Conservation (phyloP, 2,329 filamentous ascomycete genomes). For the Alternaria sp. region DNA sequence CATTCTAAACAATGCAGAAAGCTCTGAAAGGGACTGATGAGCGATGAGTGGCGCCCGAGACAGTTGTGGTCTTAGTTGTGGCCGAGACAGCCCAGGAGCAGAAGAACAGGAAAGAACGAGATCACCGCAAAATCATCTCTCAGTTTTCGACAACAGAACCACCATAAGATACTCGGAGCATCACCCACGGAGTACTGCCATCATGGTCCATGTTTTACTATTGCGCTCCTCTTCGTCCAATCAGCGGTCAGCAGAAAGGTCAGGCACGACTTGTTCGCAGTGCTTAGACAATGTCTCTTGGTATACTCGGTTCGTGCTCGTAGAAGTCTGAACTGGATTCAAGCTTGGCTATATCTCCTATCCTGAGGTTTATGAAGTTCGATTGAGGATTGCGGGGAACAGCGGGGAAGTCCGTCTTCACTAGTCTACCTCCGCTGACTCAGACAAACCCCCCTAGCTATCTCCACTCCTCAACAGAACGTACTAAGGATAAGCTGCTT, state of each 20-base stretch:
- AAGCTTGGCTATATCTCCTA: not conserved
- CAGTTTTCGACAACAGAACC: too few species aligned
- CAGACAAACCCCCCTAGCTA: not conserved
- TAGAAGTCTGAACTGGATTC: not conserved
- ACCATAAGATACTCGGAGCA: not conserved
- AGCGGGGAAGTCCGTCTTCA: not conserved
- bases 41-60: not conserved
- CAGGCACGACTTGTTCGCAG: not conserved
- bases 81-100: not conserved
- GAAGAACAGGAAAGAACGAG: not conserved
- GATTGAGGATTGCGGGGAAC: not conserved
- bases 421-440: not conserved
- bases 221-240: not conserved
- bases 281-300: not conserved
- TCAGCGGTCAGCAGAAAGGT: not conserved
- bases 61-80: not conserved
- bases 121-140: not conserved
- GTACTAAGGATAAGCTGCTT: not conserved
- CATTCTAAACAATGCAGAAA: not conserved
- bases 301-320: rapidly evolving
- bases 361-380: not conserved
- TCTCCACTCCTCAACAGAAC: not conserved
- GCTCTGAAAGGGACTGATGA: not conserved
- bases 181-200: not conserved
- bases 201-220: too few species aligned